A percentile compares a stretch with the other conserved stretches of the same genome.
These are phyloP conservation scores for Anthracocystis walkeri DNA, from an alignment of 1,284 basidiomycete genomes.

Conservation along the genomic window DNA sequence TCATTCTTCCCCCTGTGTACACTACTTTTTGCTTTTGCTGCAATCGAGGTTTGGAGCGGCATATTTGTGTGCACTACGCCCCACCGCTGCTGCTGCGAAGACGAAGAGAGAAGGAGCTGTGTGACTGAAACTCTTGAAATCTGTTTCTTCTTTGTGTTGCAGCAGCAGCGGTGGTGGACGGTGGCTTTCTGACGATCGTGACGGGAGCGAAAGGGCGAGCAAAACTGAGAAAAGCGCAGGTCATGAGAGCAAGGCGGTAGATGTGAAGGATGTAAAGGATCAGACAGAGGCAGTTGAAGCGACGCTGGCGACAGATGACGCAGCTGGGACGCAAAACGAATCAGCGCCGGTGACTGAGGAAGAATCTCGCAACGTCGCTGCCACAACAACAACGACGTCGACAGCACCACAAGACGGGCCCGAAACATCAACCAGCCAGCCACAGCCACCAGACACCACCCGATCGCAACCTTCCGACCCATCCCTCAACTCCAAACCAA, in stretches of 20 bases:
- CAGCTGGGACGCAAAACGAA: neutral
- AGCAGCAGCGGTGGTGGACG: constrained; percentile 16
- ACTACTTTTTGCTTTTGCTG: neutral
- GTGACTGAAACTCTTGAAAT: constrained; percentile 22
- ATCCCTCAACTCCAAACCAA: neutral
- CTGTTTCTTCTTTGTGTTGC: constrained; percentile 4
- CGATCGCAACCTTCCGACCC: neutral
- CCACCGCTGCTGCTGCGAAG: constrained; percentile 4
- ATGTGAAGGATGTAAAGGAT: neutral
- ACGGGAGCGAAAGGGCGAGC: constrained; percentile 5
- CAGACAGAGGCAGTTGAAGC: neutral
- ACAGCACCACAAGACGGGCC: neutral
- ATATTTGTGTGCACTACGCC: neutral
- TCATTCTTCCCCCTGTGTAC: constrained; percentile 8
- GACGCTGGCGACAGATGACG: neutral
- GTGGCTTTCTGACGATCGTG: constrained; percentile 39
- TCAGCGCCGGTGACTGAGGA: neutral
- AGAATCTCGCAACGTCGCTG: neutral
- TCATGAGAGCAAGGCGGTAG: neutral
- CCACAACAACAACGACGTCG: neutral
- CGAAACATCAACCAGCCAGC: neutral
- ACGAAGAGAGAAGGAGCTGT: neutral
- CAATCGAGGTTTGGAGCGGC: neutral
- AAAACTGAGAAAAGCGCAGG: neutral
- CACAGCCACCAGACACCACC: neutral